phyloP scores from a whole-genome alignment of 2,329 filamentous ascomycete species.

The Septoria petroselini region DNA sequence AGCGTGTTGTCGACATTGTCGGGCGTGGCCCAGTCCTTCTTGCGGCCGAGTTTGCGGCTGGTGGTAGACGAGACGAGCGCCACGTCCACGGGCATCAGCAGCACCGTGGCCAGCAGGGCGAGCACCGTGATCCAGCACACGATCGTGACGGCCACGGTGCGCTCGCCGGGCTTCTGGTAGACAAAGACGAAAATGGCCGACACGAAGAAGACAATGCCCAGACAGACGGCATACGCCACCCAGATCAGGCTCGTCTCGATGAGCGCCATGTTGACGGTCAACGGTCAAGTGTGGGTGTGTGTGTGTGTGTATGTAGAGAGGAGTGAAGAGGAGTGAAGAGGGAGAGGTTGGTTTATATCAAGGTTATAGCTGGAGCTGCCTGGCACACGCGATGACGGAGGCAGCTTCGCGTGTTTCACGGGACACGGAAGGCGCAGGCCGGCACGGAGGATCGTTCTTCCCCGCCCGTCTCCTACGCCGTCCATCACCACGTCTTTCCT shows the following conservation, averaged over 20 bases:
- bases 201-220: constrained; percentile 71
- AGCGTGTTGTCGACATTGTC: constrained; percentile 74
- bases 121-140: constrained; percentile 86
- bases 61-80: constrained; percentile 89
- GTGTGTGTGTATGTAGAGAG: not conserved
- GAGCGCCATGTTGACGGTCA: constrained; percentile 57
- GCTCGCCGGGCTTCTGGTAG: constrained; percentile 85
- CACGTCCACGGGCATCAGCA: constrained; percentile 91
- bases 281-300: not conserved
- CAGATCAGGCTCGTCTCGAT: constrained; percentile 90
- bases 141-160: constrained; percentile 74
- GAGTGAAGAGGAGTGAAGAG: not conserved
- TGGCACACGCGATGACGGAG: too few species aligned
- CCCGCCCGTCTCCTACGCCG: too few species aligned
- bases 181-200: constrained; percentile 83
- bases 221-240: constrained; percentile 83
- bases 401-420: too few species aligned
- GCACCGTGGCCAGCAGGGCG: constrained; percentile 81
- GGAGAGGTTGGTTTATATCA: too few species aligned
- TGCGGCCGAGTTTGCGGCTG: constrained; percentile 68
- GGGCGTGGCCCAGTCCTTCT: constrained; percentile 93
- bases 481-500: too few species aligned
- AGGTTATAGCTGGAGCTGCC: too few species aligned
- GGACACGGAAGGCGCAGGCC: too few species aligned
- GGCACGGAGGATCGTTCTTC: too few species aligned